Evolutionary conservation across 176 grass and related monocot genomes (phyloP).

Genomic region (Lolium perenne): DNA sequence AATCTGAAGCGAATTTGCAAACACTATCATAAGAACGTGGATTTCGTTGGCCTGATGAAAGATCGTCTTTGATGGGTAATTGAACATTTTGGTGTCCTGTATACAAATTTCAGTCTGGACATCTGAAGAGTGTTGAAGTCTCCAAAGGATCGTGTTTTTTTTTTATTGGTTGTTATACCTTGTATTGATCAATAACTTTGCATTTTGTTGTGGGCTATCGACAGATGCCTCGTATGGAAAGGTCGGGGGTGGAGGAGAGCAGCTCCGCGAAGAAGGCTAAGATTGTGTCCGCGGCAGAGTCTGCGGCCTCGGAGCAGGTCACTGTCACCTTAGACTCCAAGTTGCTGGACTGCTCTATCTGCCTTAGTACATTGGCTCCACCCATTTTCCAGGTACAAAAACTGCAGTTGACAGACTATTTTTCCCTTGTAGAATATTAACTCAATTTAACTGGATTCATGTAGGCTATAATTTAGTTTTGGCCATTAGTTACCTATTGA

Average conservation of each 20-base stretch:
- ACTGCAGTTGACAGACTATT: background rate
- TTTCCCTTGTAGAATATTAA: background rate
- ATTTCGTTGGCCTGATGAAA: background rate
- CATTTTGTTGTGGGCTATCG: background rate
- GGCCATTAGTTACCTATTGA: no score
- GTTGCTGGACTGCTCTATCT: background rate
- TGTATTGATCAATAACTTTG: background rate
- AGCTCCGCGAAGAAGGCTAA: no score
- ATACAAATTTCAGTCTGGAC: background rate
- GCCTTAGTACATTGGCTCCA: background rate
- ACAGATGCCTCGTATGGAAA: background rate
- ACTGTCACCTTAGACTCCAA: slow-evolving; percentile 1
- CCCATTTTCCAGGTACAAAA: background rate
- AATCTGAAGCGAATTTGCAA: background rate
- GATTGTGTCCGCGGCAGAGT: background rate
- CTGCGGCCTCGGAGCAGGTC: background rate
- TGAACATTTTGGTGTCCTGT: no score
- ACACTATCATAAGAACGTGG: no score
- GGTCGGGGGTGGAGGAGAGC: background rate
- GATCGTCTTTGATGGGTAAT: no score
- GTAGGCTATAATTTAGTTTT: no score
- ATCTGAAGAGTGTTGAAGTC: background rate
- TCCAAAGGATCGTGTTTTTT: background rate
- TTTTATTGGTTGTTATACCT: no score
- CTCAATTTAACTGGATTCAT: no score